Evolutionary conservation across 331 rosid genomes (phyloP), one percentile per base, ranked within the genome.

Genomic region (Acacia pycnantha): DNA sequence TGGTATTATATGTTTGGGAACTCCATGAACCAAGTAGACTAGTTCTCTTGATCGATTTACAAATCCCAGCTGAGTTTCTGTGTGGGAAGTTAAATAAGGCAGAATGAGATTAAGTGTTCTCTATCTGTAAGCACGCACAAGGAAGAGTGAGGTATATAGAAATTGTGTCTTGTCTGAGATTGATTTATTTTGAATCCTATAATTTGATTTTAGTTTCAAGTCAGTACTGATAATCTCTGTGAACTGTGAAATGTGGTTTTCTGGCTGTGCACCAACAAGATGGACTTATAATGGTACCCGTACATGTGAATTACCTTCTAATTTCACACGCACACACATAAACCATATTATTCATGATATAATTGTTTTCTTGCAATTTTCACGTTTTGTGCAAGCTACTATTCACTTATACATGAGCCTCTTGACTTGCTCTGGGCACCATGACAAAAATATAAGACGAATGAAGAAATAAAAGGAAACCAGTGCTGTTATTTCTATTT

Each of bases 171-270:
- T 58, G n/a, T 65, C 70, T 37, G 50, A 64, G 54, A 80, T 13
- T 77, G 79, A 33, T 79, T 59, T 29, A 21, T 66, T 68, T 79
- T 82, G 56, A 43, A 78, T 68, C 71, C 58, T 53, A 19, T 43
- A 13, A 27, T 7, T 8, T 47, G 56, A 71, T 26, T 71, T 46
- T 47, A 26, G 1, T 71, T 71, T 71, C 54, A 26, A 47, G 7
- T 12, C 15, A 9, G 21, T 40, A 77, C 58, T 10, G 31, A 11
- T 82, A 56, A 73, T 70, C 51, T 35, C 24, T 26, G 68, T 26
- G 18, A 26, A 61, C 21, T 76, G 24, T 29, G 37, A 74, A 77
- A 74, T 75, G 68, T 15, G 53, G 62, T 54, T 37, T 76, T 56
- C 66, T 8, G 24, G 13, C 16, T 33, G 12, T 33, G 44, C 11